Conservation (phyloP, 2,329 filamentous ascomycete species). For the Verticillium klebahnii region DNA sequence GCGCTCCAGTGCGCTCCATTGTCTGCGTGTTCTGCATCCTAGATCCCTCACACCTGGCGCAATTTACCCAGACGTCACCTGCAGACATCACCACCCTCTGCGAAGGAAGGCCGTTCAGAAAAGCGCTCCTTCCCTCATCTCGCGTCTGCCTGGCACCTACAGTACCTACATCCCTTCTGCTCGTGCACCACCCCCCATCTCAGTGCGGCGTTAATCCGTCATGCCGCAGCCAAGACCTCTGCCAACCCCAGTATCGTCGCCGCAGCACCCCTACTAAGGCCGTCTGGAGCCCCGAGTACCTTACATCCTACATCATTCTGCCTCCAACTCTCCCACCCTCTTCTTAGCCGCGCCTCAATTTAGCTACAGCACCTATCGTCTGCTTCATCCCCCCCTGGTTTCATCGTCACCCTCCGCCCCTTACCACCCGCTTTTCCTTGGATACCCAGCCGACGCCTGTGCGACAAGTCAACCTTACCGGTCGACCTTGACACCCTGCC, state of each 20-base stretch:
- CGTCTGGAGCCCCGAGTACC: not conserved
- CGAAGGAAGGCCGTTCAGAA: not conserved
- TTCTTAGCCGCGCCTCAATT: not conserved
- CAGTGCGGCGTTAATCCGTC: not conserved
- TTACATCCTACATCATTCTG: not conserved
- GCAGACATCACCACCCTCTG: not conserved
- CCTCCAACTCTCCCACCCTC: not conserved
- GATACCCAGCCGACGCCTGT: not conserved
- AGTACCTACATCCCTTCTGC: too few species aligned
- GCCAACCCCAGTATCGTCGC: not conserved
- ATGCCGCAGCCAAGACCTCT: not conserved
- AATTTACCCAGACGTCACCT: not conserved
- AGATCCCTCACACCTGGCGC: not conserved
- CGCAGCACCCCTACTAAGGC: not conserved
- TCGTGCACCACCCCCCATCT: not conserved
- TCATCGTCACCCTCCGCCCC: not conserved
- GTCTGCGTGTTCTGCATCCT: not conserved
- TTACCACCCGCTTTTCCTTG: not conserved
- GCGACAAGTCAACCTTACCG: not conserved
- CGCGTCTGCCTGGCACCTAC: not conserved
- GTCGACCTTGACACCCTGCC: not conserved
- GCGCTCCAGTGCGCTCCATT: not conserved
- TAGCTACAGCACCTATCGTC: slow-evolving; percentile 1
- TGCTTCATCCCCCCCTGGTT: slow-evolving; percentile 5
- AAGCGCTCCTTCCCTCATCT: not conserved